These are phyloP conservation scores for Pholiota adiposa DNA, from an alignment of 1,284 basidiomycete genomes.

Conservation along the genomic window DNA sequence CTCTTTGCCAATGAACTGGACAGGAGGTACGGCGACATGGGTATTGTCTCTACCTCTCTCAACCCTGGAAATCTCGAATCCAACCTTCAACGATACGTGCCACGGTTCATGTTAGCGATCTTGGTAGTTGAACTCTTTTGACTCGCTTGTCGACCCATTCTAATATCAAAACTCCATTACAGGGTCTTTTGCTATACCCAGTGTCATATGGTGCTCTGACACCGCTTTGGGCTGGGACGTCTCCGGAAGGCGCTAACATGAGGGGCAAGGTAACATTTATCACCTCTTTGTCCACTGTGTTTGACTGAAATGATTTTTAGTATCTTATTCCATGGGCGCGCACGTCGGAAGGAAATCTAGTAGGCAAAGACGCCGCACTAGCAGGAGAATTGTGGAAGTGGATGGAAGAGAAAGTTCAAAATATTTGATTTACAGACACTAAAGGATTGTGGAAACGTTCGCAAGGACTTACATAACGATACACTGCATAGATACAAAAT, in stretches of 20 bases:
- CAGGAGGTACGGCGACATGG: slow-evolving; percentile 48
- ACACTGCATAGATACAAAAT: too few species aligned
- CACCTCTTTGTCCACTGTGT: slow-evolving; percentile 21
- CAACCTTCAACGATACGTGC: slow-evolving; percentile 41
- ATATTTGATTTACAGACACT: background rate
- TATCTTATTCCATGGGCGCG: slow-evolving; percentile 52
- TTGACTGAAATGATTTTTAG: slow-evolving; percentile 37
- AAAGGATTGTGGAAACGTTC: too few species aligned
- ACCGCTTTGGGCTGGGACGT: slow-evolving; percentile 52
- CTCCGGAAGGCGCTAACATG: slow-evolving; percentile 30
- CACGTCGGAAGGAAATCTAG: slow-evolving; percentile 26
- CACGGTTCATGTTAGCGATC: background rate
- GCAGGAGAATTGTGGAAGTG: slow-evolving; percentile 41
- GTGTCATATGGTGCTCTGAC: slow-evolving; percentile 37
- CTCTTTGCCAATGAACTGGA: slow-evolving; percentile 52
- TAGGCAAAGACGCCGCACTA: slow-evolving; percentile 37
- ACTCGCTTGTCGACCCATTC: background rate
- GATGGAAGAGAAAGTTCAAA: slow-evolving; percentile 40
- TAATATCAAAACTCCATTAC: slow-evolving; percentile 1
- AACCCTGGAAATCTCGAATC: slow-evolving; percentile 52
- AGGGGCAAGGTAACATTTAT: background rate
- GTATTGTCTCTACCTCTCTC: slow-evolving; percentile 50
- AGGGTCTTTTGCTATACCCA: slow-evolving; percentile 29
- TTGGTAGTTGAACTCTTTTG: background rate
- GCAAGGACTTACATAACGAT: too few species aligned